Evolutionary conservation across 768 basidiomycete genomes (phyloP), one percentile per base, ranked within the genome.

Genomic region (Calvatia gigantea): DNA sequence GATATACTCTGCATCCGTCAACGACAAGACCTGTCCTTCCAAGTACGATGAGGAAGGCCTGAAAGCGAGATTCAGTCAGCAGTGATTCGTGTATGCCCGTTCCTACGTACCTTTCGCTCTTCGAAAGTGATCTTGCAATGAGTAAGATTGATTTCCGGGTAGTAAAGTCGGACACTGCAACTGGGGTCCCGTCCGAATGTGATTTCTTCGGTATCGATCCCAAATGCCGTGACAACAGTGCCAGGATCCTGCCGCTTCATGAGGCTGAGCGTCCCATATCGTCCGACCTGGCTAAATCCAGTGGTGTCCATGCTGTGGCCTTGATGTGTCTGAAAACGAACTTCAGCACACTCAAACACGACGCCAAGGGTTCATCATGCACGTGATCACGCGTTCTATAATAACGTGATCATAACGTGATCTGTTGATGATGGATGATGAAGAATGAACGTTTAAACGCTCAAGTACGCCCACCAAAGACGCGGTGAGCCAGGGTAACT

Each of bases 101-200:
- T 6, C 19, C 15, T 11, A 61, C 74, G 14, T 37, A 82, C 86
- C 73, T 86, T 87, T 44, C 76, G 75, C 21, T 87, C 83, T 52
- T 85, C 77, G 62, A 90, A 88, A 9, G 83, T 68, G 38, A 90
- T 76, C 62, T 82, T 86, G 59, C 84, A 86, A 62, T 91, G 89
- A 0, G 88, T 58, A 3, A 77, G 70, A 37, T 79, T 82, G 50
- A 90, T 79, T 39, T 79, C 76, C 1, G 77, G 70, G 64, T 89
- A 90, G 66, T 89, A 90, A 33, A 91, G 70, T 38, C 89, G 73
- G 17, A 91, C 82, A 58, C 82, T 78, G 64, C 88, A 89, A 0
- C 68, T 66, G 0, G 76, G 76, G 63, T 85, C 83, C 56, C 85
- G 77, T 43, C 89, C 88, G 68, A 91, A 83, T 0, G 87, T 86